Evolutionary conservation across 176 grass and related monocot genomes (phyloP), one percentile per base, ranked within the genome.

Genomic region (Elymus sibiricus): DNA sequence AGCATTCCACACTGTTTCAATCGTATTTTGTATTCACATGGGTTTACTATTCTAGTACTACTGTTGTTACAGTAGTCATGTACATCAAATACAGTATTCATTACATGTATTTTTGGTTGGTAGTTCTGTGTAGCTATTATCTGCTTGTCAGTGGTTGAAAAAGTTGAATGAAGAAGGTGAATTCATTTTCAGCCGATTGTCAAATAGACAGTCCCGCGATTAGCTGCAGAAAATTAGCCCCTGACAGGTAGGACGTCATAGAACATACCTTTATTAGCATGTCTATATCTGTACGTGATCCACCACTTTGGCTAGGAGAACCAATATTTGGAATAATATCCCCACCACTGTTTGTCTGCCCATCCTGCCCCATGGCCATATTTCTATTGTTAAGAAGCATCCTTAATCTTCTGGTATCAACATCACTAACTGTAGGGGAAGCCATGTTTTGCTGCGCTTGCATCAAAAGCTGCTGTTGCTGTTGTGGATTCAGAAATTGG

Each of bases 381-480:
- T 87, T 95, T 79, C 87, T 91, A 69, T 85, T 85, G 82, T 89
- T 95, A 71, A 95, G 74, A 88, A 95, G 86, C 91, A 95, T 89
- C 85, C 94, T 85, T 78, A 95, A 79, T 81, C 94, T 93, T 93
- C 91, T 91, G 72, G 64, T 89, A 28, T 95, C 94, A 68, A 91
- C 87, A 91, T 95, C 94, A 87, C 86, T 88, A 73, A 87, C 83
- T 80, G 94, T 89, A 69, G 94, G 91, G 25, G 94, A 93, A 72
- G 86, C 37, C 31, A 93, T 82, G 89, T 93, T 95, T 86, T 91
- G 94, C 67, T 95, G 94, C 40, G 91, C 91, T 74, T 93, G 91
- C 70, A 95, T 68, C 21, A 90, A 37, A 89, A 95, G 86, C 55
- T 91, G 86, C 44, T 95, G 94, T 55, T 95, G 94, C 47, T 95